These are phyloP conservation scores for Lipomyces yamadae DNA, from an alignment of 805 yeast species.

Conservation along the genomic window DNA sequence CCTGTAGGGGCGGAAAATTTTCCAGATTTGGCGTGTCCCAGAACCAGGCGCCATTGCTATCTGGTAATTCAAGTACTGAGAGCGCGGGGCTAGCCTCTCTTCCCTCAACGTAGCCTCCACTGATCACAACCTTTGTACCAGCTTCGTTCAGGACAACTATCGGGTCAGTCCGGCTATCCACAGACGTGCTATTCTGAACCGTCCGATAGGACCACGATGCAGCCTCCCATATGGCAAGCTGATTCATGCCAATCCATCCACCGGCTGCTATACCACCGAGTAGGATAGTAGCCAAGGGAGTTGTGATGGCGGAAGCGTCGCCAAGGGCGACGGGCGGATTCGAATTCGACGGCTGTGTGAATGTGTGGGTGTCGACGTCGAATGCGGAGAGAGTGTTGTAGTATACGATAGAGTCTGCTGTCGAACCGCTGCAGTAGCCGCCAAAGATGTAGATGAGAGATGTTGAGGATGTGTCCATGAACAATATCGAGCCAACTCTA, in stretches of 20 bases:
- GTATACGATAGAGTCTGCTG: constrained; percentile 7
- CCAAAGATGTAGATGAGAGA: constrained; percentile 31
- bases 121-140: constrained; percentile 50
- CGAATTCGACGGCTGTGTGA: constrained; percentile 20
- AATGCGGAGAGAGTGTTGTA: constrained; percentile 28
- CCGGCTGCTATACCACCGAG: constrained; percentile 67
- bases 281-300: constrained; percentile 42
- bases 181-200: constrained; percentile 41
- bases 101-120: constrained; percentile 63
- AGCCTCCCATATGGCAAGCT: constrained; percentile 70
- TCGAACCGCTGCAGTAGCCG: constrained; percentile 27
- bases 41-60: constrained; percentile 21
- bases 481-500: constrained; percentile 19
- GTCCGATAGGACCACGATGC: constrained; percentile 66
- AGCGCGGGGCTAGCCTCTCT: constrained; percentile 52
- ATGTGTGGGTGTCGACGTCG: constrained; percentile 11
- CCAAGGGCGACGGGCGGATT: constrained; percentile 41
- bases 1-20: constrained; percentile 34
- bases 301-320: constrained; percentile 39
- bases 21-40: constrained; percentile 33
- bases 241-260: constrained; percentile 77
- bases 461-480: constrained; percentile 14
- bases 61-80: constrained; percentile 46
- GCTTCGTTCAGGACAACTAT: constrained; percentile 60
- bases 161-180: constrained; percentile 61